Evolutionary conservation across 495 filamentous ascomycete genomes (phyloP).

Genomic region (Jackrogersella multiformis): DNA sequence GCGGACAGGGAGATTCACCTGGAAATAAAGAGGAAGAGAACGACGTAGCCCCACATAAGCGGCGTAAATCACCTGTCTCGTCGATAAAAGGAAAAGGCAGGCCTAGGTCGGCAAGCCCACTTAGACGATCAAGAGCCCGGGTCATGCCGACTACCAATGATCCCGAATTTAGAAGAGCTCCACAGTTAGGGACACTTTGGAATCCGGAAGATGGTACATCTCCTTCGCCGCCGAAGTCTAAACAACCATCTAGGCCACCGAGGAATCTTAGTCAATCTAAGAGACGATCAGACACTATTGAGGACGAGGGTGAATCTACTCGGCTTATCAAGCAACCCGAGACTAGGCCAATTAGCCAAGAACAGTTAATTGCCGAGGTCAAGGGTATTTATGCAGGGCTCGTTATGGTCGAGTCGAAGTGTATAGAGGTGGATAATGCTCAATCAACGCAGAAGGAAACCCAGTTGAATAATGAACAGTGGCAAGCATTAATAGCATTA

Average conservation of each 20-base stretch:
- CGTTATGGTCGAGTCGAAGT: constrained; percentile 77
- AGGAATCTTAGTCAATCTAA: constrained; percentile 16
- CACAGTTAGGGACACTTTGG: constrained; percentile 50
- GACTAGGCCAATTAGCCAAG: constrained; percentile 68
- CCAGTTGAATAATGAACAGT: constrained; percentile 65
- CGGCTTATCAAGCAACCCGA: constrained; percentile 51
- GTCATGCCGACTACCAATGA: constrained; percentile 26
- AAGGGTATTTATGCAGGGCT: constrained; percentile 77
- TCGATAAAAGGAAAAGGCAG: constrained; percentile 14
- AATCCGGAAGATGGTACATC: constrained; percentile 43
- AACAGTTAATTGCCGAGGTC: constrained; percentile 70
- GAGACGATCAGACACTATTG: constrained; percentile 20
- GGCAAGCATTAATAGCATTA: constrained; percentile 74
- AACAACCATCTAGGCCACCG: constrained; percentile 14
- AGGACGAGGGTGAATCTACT: constrained; percentile 35
- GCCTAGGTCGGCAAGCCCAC: constrained; percentile 32
- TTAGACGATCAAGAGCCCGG: constrained; percentile 40
- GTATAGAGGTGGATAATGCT: constrained; percentile 71
- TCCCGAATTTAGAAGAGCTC: constrained; percentile 46
- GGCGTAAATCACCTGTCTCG: constrained; percentile 36
- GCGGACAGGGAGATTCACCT: constrained; percentile 8
- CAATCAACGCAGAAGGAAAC: constrained; percentile 57
- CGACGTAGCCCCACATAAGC: constrained; percentile 29
- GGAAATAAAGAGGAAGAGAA: constrained; percentile 11
- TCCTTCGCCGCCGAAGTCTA: constrained; percentile 30